These are phyloP conservation scores for Naganishia friedmannii DNA, from an alignment of 768 basidiomycete species.

Conservation along the genomic window DNA sequence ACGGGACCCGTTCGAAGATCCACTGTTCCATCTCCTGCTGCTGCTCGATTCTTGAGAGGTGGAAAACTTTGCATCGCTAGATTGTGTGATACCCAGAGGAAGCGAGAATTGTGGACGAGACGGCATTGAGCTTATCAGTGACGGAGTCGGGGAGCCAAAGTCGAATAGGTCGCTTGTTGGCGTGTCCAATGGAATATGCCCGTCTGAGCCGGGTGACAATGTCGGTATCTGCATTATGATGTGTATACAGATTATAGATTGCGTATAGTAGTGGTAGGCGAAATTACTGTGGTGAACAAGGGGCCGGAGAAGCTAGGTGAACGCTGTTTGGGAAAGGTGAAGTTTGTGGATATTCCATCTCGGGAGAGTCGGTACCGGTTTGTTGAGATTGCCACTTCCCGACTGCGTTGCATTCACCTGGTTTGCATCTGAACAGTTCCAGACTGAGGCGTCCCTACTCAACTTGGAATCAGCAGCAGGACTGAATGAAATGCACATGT, in stretches of 20 bases:
- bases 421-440: too few species aligned
- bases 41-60: background rate
- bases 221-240: background rate
- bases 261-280: background rate
- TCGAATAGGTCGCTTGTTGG: background rate
- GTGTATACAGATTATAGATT: background rate
- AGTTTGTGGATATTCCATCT: background rate
- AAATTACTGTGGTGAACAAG: background rate
- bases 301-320: background rate
- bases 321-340: background rate
- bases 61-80: background rate
- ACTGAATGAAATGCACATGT: too few species aligned
- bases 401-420: background rate
- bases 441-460: too few species aligned
- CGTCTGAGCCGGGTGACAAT: background rate
- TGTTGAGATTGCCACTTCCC: background rate
- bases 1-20: background rate
- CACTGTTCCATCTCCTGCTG: slow-evolving; percentile 5
- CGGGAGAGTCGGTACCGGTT: background rate
- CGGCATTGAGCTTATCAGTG: background rate
- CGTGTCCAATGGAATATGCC: background rate
- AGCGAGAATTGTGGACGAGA: background rate
- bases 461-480: too few species aligned
- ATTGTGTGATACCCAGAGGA: background rate
- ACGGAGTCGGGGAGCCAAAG: background rate